A percentile compares a stretch with the other conserved stretches of the same genome.
Evolutionary conservation across 2,329 filamentous ascomycete species (phyloP).

Genomic region (Hymenoscyphus repandus): DNA sequence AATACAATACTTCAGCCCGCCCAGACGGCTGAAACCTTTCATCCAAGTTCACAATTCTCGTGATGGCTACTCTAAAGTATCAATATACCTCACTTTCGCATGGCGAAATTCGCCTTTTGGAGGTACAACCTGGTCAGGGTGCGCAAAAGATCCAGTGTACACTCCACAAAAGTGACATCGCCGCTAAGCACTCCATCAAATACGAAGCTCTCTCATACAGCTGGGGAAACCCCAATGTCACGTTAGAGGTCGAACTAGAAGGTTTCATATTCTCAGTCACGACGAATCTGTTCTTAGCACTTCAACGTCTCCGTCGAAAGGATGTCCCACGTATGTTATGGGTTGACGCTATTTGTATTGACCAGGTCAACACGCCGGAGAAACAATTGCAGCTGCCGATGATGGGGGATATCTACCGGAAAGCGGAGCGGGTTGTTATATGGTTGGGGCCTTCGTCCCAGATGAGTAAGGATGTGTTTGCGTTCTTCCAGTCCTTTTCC

Average conservation of each 20-base stretch:
- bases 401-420: neutral
- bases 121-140: neutral
- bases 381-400: neutral
- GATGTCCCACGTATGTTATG: neutral
- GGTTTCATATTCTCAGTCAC: neutral
- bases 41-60: neutral
- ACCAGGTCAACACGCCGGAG: neutral
- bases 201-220: neutral
- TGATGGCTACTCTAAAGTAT: neutral
- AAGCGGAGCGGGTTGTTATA: too few species aligned
- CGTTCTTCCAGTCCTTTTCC: too few species aligned
- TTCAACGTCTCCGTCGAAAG: neutral
- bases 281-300: neutral
- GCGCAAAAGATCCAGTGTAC: neutral
- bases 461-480: too few species aligned
- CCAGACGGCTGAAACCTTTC: too few species aligned
- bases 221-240: neutral
- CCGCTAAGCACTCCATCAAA: too few species aligned
- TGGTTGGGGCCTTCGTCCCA: too few species aligned
- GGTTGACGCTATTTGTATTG: neutral
- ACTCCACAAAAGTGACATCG: too few species aligned
- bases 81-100: neutral
- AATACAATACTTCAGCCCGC: too few species aligned
- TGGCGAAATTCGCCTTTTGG: neutral
- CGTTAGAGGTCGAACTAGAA: neutral